These are phyloP conservation scores for Moniliophthora roreri DNA, from an alignment of 1,284 basidiomycete genomes.

Conservation along the genomic window DNA sequence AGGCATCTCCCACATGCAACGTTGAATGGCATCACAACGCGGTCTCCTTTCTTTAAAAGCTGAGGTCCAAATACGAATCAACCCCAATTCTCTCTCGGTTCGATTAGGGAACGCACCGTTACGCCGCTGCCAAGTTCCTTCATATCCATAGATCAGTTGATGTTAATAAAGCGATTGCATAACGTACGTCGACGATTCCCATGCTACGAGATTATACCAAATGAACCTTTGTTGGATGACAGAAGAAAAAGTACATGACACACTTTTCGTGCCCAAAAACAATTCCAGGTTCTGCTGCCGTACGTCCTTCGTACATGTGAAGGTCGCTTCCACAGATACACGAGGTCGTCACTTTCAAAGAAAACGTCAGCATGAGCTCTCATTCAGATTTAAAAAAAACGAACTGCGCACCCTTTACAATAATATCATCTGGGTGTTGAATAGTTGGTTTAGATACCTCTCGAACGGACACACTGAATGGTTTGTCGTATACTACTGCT, in stretches of 20 bases:
- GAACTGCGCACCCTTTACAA: slow-evolving; percentile 39
- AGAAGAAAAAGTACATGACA: slow-evolving; percentile 5
- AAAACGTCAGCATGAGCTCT: slow-evolving; percentile 1
- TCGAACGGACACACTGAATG: slow-evolving; percentile 43
- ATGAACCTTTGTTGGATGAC: not conserved
- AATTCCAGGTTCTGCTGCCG: slow-evolving; percentile 46
- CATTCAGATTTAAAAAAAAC: not conserved
- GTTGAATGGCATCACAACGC: slow-evolving; percentile 57
- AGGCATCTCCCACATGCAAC: slow-evolving; percentile 54
- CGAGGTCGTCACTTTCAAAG: slow-evolving; percentile 43
- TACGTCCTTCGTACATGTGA: slow-evolving; percentile 58
- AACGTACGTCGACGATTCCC: slow-evolving; percentile 46
- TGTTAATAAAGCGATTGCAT: too few species aligned
- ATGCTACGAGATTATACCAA: slow-evolving; percentile 36
- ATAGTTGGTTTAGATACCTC: slow-evolving; percentile 46
- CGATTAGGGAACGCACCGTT: slow-evolving; percentile 27
- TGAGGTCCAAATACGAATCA: slow-evolving; percentile 16
- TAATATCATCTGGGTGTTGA: slow-evolving; percentile 49
- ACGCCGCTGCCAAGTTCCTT: slow-evolving; percentile 44
- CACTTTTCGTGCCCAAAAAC: slow-evolving; percentile 57
- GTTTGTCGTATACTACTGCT: slow-evolving; percentile 49
- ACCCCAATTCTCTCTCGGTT: not conserved
- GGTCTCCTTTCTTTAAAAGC: slow-evolving; percentile 49
- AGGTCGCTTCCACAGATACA: slow-evolving; percentile 54
- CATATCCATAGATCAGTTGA: not conserved